Percentiles rank a stretch among this genome's conserved stretches.
Conservation (phyloP, 75 land plant species). For the Adiantum capillusveneris region DNA sequence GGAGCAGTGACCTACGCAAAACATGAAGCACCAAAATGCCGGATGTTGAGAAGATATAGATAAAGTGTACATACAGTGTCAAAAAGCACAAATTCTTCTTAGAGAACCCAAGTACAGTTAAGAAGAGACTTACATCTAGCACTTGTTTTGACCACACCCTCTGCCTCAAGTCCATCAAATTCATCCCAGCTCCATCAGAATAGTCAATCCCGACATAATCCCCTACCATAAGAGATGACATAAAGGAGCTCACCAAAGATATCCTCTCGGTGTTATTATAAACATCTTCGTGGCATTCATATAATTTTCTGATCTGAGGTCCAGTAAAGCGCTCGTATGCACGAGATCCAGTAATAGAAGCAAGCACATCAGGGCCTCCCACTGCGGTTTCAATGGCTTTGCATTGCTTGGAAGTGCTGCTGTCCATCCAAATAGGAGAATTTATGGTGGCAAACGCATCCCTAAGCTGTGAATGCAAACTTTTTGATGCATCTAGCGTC, state of each 20-base stretch:
- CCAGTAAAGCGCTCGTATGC: constrained; percentile 92
- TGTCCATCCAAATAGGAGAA: constrained; percentile 98
- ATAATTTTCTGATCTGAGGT: constrained; percentile 81
- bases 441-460: constrained; percentile 73
- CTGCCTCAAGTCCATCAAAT: constrained; percentile 76
- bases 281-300: constrained; percentile 42
- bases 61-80: background rate
- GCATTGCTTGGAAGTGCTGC: constrained; percentile 85
- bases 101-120: background rate
- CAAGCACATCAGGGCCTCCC: constrained; percentile 69
- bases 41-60: background rate
- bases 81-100: background rate
- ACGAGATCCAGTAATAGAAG: constrained; percentile 77
- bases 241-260: constrained; percentile 92
- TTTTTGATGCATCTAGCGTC: constrained; percentile 37
- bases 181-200: constrained; percentile 97
- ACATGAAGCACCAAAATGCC: no score
- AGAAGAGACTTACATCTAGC: constrained; percentile 46
- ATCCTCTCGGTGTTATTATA: constrained; percentile 85
- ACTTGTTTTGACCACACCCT: constrained; percentile 65
- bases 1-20: constrained; percentile 81
- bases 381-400: constrained; percentile 72
- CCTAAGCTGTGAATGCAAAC: constrained; percentile 45
- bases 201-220: constrained; percentile 84
- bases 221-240: constrained; percentile 90